These are phyloP conservation scores for Phylloboletellus chloephorus DNA, from an alignment of 1,284 basidiomycete species.

Conservation along the genomic window DNA sequence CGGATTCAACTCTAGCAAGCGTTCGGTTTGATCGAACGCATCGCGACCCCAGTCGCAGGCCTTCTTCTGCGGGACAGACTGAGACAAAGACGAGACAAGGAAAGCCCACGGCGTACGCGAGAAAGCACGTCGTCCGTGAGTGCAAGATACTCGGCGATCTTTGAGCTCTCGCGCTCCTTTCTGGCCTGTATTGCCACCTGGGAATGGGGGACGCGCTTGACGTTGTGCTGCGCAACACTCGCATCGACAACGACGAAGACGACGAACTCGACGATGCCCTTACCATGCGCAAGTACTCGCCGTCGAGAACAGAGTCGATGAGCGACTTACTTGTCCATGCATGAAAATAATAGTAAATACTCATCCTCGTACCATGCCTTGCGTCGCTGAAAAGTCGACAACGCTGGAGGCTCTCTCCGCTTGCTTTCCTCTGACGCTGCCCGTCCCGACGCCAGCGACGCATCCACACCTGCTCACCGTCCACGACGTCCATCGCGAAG, in stretches of 20 bases:
- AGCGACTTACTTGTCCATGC: constrained; percentile 9
- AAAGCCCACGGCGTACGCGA: constrained; percentile 41
- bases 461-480: constrained; percentile 73
- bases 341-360: constrained; percentile 6
- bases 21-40: constrained; percentile 69
- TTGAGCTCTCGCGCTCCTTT: constrained; percentile 64
- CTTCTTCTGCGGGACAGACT: constrained; percentile 51
- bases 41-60: constrained; percentile 59
- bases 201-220: constrained; percentile 65
- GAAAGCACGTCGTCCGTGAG: constrained; percentile 61
- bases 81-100: constrained; percentile 4
- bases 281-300: constrained; percentile 19
- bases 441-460: constrained; percentile 76
- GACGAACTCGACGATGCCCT: constrained; percentile 12
- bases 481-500: constrained; percentile 83
- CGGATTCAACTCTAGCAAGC: constrained; percentile 75
- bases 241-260: constrained; percentile 4
- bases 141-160: constrained; percentile 71
- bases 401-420: constrained; percentile 50
- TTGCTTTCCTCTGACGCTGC: constrained; percentile 78
- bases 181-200: constrained; percentile 61
- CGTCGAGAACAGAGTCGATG: background rate
- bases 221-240: constrained; percentile 55
- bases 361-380: constrained; percentile 45
- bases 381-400: constrained; percentile 40